These are phyloP conservation scores for Leccinum griseonigrum DNA, from an alignment of 1,284 basidiomycete species.

Conservation along the genomic window DNA sequence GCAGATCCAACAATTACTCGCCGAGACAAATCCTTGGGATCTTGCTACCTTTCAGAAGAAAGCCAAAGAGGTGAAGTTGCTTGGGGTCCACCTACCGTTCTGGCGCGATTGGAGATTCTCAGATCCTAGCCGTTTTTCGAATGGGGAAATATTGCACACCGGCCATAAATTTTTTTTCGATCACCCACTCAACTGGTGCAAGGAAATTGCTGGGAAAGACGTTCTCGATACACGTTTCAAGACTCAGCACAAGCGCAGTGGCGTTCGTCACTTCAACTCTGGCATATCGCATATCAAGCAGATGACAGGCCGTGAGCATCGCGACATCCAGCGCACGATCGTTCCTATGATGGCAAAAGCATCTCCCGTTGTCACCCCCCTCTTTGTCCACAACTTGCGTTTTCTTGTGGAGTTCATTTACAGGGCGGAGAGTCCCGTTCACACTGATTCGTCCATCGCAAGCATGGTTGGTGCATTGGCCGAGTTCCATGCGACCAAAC, in stretches of 20 bases:
- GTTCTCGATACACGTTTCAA: background rate
- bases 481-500: constrained; percentile 5
- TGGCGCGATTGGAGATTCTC: constrained; percentile 6
- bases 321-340: constrained; percentile 5
- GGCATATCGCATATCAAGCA: constrained; percentile 8
- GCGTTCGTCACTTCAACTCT: background rate
- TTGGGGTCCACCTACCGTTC: constrained; percentile 3
- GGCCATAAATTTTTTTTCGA: constrained; percentile 3
- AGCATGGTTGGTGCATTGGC: background rate
- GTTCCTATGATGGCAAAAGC: constrained; percentile 2
- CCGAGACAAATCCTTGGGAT: background rate
- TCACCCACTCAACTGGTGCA: constrained; percentile 1
- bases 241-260: constrained; percentile 5
- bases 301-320: constrained; percentile 10
- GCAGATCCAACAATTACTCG: background rate
- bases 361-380: background rate
- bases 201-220: background rate
- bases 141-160: constrained; percentile 3
- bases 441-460: background rate
- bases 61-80: background rate
- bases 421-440: constrained; percentile 1
- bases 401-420: constrained; percentile 9
- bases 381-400: background rate
- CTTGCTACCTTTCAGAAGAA: background rate
- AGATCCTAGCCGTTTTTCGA: background rate